A percentile compares a stretch with the other conserved stretches of the same genome.
phyloP scores from a whole-genome alignment of 768 basidiomycete species.

The Cytidiella melzeri region DNA sequence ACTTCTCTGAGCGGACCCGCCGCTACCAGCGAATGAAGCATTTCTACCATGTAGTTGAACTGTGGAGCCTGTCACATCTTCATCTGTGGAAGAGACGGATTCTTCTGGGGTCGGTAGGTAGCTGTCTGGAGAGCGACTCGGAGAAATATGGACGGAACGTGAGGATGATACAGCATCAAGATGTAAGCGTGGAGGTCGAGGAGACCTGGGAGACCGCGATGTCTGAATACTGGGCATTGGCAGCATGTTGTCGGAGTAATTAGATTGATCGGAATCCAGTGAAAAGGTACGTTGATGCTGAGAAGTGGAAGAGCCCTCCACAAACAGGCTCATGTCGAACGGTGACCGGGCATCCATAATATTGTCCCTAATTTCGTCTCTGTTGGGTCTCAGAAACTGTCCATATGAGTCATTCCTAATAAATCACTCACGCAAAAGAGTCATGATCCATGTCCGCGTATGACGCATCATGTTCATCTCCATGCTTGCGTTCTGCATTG shows the following conservation, averaged over 20 bases:
- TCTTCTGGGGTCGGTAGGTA: conserved; percentile 55
- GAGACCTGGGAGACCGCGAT: conserved; percentile 13
- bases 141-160: conserved; percentile 24
- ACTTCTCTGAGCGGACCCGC: conserved; percentile 29
- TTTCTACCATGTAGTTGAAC: conserved; percentile 35
- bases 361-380: conserved; percentile 5
- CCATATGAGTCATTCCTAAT: no score
- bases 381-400: neutral
- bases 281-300: conserved; percentile 50
- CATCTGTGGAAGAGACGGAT: conserved; percentile 44
- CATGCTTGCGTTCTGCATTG: conserved; percentile 28
- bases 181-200: conserved; percentile 34
- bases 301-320: conserved; percentile 2
- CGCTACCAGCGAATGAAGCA: conserved; percentile 43
- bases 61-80: conserved; percentile 25
- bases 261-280: conserved; percentile 49
- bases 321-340: conserved; percentile 5
- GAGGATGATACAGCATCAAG: conserved; percentile 39
- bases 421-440: conserved; percentile 12
- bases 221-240: neutral
- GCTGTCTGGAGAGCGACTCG: conserved; percentile 46
- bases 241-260: conserved; percentile 34
- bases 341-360: conserved; percentile 1
- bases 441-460: conserved; percentile 32
- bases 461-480: conserved; percentile 41